Evolutionary conservation across 129 eudicot species (phyloP).

Genomic region (Logfia minima): DNA sequence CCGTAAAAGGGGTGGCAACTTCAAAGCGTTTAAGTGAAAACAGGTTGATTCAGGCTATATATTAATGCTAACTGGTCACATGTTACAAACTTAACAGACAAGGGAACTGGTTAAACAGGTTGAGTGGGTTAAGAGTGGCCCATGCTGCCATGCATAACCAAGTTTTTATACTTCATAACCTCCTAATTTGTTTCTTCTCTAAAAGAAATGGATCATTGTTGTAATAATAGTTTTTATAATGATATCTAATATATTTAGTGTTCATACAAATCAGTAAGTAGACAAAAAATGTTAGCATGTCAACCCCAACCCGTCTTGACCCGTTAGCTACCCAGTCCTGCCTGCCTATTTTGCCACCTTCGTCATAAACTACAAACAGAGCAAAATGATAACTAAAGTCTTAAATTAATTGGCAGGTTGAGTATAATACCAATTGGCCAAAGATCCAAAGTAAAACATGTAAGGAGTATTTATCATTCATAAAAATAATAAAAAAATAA

Average conservation of each 20-base stretch:
- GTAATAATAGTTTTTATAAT: not conserved
- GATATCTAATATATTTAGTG: not conserved
- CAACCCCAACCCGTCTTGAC: not conserved
- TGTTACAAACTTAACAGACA: not conserved
- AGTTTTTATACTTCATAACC: not conserved
- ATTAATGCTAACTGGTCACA: not conserved
- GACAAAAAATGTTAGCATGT: not conserved
- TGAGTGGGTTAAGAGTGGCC: not conserved
- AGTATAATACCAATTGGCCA: not conserved
- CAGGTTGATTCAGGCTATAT: not conserved
- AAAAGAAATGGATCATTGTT: not conserved
- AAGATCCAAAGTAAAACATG: not conserved
- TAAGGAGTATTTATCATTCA: not conserved
- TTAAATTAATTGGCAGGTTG: not conserved
- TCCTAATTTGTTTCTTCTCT: not conserved
- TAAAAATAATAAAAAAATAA: too few relatives aligned
- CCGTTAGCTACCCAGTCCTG: not conserved
- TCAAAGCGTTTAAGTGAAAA: not conserved
- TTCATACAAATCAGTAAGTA: not conserved
- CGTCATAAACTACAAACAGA: not conserved
- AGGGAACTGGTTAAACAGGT: not conserved
- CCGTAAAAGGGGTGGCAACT: not conserved
- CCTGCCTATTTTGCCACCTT: not conserved
- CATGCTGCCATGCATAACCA: not conserved
- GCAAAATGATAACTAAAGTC: slow-evolving; percentile 3